Evolutionary conservation across 140 eudicot genomes (phyloP), one percentile per base, ranked within the genome.

Genomic region (Cichorium intybus): DNA sequence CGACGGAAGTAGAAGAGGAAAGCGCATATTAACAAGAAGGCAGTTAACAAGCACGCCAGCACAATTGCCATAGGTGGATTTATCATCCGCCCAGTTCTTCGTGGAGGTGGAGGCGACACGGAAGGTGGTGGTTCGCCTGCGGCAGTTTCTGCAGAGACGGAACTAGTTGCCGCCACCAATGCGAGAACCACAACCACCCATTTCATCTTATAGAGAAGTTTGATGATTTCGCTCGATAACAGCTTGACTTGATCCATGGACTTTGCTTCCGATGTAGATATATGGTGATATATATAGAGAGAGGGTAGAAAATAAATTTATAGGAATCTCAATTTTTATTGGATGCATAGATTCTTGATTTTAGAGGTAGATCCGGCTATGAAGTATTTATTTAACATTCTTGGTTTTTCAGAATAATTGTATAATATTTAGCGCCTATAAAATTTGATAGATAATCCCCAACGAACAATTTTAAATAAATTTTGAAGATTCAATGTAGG

Each of bases 1-100:
- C 52, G 85, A 46, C 70, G 61, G 17, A 76, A 37, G 26, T 49
- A 79, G 72, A 62, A 71, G 34, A 75, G 74, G 41, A 77, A 23
- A 49, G 69, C 22, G 46, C 77, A 76, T 47, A 66, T 68, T 7
- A 63, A 2, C 45, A 77, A 61, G 34, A 80, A 58, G 67, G 69
- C 55, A 24, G 4, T 14, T 27, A 76, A 41, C 3, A 84, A 58
- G 39, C 76, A 56, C 21, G 64, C 48, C 12, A 80, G 53, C 34
- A 73, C 47, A 24, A 74, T 45, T 4, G 51, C 65, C 77, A 62
- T 56, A 6, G 63, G 24, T 5, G 54, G 65, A 61, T 23, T 68
- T 22, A 75, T 60, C 28, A 31, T 76, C 34, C 16, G 18, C 12
- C 62, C 50, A 0, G 52, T 23, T 39, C 35, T 43, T 10, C 6